Conservation (phyloP, 257 asterid species). For the Ajuga chamaepitys region DNA sequence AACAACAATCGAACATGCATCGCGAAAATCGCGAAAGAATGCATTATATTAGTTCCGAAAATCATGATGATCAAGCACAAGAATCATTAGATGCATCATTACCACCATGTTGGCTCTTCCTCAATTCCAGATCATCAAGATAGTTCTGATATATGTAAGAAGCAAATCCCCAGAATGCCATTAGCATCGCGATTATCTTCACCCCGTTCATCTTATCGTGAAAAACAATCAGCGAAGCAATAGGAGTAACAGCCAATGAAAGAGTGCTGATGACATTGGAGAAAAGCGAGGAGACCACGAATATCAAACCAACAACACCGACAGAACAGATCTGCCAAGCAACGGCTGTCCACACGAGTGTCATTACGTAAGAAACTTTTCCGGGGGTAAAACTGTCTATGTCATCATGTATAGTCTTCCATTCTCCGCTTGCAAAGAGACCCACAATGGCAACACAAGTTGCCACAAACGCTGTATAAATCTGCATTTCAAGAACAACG, state of each 20-base stretch:
- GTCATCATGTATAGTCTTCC: slow-evolving; percentile 57
- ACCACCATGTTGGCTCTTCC: slow-evolving; percentile 21
- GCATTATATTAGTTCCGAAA: too few species aligned
- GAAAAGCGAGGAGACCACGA: slow-evolving; percentile 72
- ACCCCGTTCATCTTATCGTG: slow-evolving; percentile 71
- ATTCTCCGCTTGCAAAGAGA: slow-evolving; percentile 83
- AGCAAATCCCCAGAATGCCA: slow-evolving; percentile 79
- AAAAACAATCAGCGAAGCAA: slow-evolving; percentile 60
- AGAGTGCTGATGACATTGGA: slow-evolving; percentile 87
- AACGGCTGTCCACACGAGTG: slow-evolving; percentile 72
- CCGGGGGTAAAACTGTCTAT: slow-evolving; percentile 54
- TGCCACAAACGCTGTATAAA: slow-evolving; percentile 61
- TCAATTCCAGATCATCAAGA: slow-evolving; percentile 41
- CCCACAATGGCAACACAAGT: slow-evolving; percentile 47
- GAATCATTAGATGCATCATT: slow-evolving; percentile 16
- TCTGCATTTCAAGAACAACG: slow-evolving; percentile 86
- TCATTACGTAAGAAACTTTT: slow-evolving; percentile 54
- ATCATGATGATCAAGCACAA: slow-evolving; percentile 21
- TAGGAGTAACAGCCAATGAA: slow-evolving; percentile 78
- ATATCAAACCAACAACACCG: slow-evolving; percentile 86
- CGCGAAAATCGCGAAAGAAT: too few species aligned
- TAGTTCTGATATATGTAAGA: slow-evolving; percentile 83
- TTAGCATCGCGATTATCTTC: slow-evolving; percentile 64
- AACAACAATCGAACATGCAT: too few species aligned
- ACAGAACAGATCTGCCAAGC: slow-evolving; percentile 87